These are phyloP conservation scores for Carex kokanica DNA, from an alignment of 176 grass and related monocot genomes.

Conservation along the genomic window DNA sequence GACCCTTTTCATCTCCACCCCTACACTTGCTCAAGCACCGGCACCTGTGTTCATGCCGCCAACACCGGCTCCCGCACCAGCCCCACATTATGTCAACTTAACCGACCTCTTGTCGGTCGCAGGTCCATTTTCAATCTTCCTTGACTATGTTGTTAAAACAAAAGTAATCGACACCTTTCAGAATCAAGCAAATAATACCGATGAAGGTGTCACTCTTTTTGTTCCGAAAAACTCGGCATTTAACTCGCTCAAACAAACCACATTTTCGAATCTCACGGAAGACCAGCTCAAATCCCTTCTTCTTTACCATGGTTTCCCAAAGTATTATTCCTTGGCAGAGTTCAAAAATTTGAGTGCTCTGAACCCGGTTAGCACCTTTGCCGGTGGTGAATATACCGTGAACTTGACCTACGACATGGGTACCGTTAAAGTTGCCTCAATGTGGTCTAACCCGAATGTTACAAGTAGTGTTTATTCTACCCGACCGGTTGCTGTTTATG, in stretches of 20 bases:
- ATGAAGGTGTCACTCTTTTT: constrained; percentile 80
- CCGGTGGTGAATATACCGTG: constrained; percentile 61
- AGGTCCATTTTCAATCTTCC: constrained; percentile 78
- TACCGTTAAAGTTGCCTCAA: constrained; percentile 51
- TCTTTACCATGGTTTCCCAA: constrained; percentile 70
- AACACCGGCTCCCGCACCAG: constrained; percentile 48
- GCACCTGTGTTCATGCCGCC: constrained; percentile 37
- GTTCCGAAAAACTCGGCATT: constrained; percentile 78
- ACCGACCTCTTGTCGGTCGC: constrained; percentile 75
- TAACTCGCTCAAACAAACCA: constrained; percentile 45
- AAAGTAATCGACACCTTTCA: constrained; percentile 77
- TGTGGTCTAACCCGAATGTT: constrained; percentile 88
- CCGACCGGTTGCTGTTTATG: constrained; percentile 60
- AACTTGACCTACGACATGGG: constrained; percentile 74
- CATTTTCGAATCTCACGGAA: constrained; percentile 67
- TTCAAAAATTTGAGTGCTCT: constrained; percentile 70
- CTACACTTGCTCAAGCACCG: constrained; percentile 53
- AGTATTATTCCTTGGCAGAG: constrained; percentile 80
- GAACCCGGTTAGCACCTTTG: constrained; percentile 72
- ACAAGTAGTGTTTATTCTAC: constrained; percentile 80
- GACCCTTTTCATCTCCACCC: constrained; percentile 39
- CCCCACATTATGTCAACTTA: constrained; percentile 69
- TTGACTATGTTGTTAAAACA: constrained; percentile 65
- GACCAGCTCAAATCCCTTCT: constrained; percentile 74
- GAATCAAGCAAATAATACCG: constrained; percentile 70